These are phyloP conservation scores for Gossypium bickii DNA, from an alignment of 345 rosid species.

Conservation along the genomic window DNA sequence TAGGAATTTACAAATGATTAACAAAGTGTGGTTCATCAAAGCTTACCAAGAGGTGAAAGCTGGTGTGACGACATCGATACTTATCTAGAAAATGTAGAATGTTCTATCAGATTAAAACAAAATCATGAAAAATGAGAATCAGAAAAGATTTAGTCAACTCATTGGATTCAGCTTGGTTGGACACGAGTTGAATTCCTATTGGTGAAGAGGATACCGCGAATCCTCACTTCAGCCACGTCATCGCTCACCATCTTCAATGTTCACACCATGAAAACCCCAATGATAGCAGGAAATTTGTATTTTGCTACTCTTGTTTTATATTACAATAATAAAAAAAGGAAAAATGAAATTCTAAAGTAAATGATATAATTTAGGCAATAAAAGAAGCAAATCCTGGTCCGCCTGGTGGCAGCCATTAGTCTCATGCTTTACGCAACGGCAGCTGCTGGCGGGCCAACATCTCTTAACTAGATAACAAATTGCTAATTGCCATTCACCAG, in stretches of 20 bases:
- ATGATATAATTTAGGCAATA: background rate
- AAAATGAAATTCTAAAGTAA: background rate
- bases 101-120: no score
- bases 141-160: no score
- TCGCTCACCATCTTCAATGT: background rate
- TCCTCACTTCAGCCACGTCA: background rate
- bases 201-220: background rate
- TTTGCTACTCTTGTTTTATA: background rate
- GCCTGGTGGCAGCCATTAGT: background rate
- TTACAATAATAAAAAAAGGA: background rate
- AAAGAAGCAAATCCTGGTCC: background rate
- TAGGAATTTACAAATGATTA: no score
- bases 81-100: background rate
- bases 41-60: no score
- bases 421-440: background rate
- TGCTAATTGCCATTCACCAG: no score
- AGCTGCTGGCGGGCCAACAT: background rate
- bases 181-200: background rate
- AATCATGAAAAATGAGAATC: no score
- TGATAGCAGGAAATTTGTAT: background rate
- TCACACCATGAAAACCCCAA: no score
- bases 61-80: no score
- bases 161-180: background rate
- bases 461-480: background rate
- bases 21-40: no score